Percentiles rank a stretch among this genome's conserved stretches.
phyloP scores from a whole-genome alignment of 2,329 filamentous ascomycete genomes.

The Thielaviopsis musarum region DNA sequence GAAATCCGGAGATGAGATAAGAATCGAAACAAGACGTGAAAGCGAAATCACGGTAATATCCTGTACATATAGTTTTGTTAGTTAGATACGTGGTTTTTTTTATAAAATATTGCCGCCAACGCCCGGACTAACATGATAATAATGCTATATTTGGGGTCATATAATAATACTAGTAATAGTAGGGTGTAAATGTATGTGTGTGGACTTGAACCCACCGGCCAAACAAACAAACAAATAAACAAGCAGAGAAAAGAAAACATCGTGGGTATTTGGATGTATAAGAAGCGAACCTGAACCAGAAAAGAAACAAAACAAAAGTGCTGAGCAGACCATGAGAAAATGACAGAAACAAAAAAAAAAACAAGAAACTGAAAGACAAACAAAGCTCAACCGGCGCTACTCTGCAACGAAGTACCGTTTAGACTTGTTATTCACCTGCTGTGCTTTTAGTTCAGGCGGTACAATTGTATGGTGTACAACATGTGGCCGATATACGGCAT shows the following conservation, averaged over 20 bases:
- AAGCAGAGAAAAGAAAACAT: too few relatives aligned
- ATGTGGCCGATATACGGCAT: conserved; percentile 80
- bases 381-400: conserved; percentile 17
- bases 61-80: too few relatives aligned
- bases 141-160: too few relatives aligned
- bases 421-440: conserved; percentile 45
- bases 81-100: too few relatives aligned
- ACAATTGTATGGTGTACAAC: conserved; percentile 78
- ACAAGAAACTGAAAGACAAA: conserved; percentile 5
- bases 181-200: too few relatives aligned
- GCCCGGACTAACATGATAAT: too few relatives aligned
- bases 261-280: neutral
- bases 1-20: too few relatives aligned
- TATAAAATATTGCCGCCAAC: too few relatives aligned
- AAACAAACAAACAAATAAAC: neutral
- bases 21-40: too few relatives aligned
- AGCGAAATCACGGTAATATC: too few relatives aligned
- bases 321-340: neutral
- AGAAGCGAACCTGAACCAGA: neutral
- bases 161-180: too few relatives aligned
- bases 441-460: conserved; percentile 52
- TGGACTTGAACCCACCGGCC: too few relatives aligned
- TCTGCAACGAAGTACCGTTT: conserved; percentile 60
- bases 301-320: neutral
- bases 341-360: neutral